Percentiles rank a stretch among this genome's conserved stretches.
Conservation (phyloP, 192 early-diverging fungal species). For the Spizellomyces sp. region DNA sequence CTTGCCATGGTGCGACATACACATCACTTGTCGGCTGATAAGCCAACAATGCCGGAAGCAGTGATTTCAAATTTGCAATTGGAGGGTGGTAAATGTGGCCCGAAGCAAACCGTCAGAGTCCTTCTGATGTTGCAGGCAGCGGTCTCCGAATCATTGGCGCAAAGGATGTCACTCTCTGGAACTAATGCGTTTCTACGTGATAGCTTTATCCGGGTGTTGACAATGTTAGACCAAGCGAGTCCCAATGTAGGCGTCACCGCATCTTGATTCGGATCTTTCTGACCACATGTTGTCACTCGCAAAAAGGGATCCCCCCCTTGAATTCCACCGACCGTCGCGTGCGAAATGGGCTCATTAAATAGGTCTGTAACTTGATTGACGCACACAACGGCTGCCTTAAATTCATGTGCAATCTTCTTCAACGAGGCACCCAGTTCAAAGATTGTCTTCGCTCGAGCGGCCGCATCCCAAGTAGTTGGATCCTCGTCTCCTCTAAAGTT, state of each 20-base stretch:
- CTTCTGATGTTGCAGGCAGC: background rate
- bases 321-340: too few species aligned
- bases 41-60: conserved; percentile 8
- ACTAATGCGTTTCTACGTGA: conserved; percentile 15
- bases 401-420: conserved; percentile 62
- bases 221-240: conserved; percentile 70
- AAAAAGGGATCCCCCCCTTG: background rate
- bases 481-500: conserved; percentile 64
- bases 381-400: conserved; percentile 71
- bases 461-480: background rate
- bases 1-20: background rate
- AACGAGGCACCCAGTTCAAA: conserved; percentile 64
- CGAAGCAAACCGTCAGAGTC: conserved; percentile 18
- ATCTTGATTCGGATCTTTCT: background rate
- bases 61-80: conserved; percentile 11
- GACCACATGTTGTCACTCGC: background rate
- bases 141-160: conserved; percentile 5
- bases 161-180: background rate
- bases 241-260: conserved; percentile 65
- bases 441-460: conserved; percentile 51
- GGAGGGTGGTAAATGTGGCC: conserved; percentile 12
- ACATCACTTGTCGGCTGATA: background rate
- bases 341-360: background rate
- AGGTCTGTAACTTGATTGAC: conserved; percentile 78
- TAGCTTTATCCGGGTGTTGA: conserved; percentile 69